A percentile compares a stretch with the other conserved stretches of the same genome.
phyloP scores from a whole-genome alignment of 1,284 basidiomycete genomes.

The Sporisorium sorghi region DNA sequence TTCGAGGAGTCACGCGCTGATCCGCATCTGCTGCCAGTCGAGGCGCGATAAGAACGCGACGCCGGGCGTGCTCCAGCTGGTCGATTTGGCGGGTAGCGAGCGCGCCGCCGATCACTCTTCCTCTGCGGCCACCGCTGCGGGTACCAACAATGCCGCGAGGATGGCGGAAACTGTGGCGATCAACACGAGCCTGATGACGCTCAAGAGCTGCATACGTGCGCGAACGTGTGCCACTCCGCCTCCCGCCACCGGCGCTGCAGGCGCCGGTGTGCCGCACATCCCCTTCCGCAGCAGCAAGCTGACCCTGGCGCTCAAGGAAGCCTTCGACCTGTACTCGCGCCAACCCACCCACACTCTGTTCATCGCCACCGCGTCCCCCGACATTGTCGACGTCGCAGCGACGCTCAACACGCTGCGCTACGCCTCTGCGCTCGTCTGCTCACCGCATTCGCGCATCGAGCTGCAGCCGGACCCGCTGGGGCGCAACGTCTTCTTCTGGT shows the following conservation, averaged over 20 bases:
- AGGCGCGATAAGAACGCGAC: constrained; percentile 20
- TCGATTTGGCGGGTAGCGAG: constrained; percentile 33
- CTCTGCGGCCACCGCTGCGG: neutral
- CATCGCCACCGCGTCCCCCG: constrained; percentile 34
- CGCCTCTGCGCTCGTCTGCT: constrained; percentile 13
- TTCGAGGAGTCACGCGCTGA: constrained; percentile 26
- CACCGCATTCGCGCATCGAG: constrained; percentile 11
- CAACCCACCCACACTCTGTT: constrained; percentile 37
- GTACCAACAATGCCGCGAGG: neutral
- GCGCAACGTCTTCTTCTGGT: constrained; percentile 31
- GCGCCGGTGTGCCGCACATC: constrained; percentile 19
- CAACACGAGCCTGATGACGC: constrained; percentile 40
- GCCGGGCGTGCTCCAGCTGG: constrained; percentile 29
- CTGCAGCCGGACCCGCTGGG: constrained; percentile 19
- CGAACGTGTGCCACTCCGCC: constrained; percentile 13
- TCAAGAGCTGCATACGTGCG: constrained; percentile 32
- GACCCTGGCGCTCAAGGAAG: constrained; percentile 41
- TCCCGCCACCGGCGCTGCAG: neutral
- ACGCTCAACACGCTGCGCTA: constrained; percentile 38
- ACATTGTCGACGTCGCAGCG: constrained; percentile 10
- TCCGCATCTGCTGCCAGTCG: constrained; percentile 21
- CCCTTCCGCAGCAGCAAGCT: constrained; percentile 38
- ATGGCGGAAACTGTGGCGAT: constrained; percentile 42
- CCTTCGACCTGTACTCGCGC: constrained; percentile 33
- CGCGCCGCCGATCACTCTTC: constrained; percentile 24